Percentiles rank a stretch among this genome's conserved stretches.
These are phyloP conservation scores for Leptomonas pyrrhocoris DNA, from an alignment of 208 protist species.

Conservation along the genomic window DNA sequence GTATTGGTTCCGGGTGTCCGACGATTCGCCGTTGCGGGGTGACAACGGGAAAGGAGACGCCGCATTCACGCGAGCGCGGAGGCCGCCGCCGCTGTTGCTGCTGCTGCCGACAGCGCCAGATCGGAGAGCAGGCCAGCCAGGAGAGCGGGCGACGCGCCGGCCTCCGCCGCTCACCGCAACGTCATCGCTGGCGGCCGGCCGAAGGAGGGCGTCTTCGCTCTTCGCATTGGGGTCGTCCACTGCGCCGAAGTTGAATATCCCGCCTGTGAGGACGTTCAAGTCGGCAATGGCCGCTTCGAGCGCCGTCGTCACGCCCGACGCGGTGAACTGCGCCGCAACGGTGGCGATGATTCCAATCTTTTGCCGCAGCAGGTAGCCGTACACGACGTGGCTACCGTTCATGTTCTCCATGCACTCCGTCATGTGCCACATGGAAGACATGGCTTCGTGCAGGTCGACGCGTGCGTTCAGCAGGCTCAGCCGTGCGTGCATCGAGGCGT, in stretches of 20 bases:
- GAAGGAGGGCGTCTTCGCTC: background rate
- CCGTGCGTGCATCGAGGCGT: conserved; percentile 25
- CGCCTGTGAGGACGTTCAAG: conserved; percentile 42
- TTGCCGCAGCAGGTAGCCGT: conserved; percentile 35
- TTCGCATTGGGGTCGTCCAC: background rate
- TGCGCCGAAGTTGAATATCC: conserved; percentile 28
- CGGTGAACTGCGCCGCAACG: conserved; percentile 39
- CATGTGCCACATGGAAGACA: conserved; percentile 43
- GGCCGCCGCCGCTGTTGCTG: background rate
- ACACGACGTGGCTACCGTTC: conserved; percentile 36
- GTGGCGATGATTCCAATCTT: conserved; percentile 42
- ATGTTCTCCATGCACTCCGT: conserved; percentile 39
- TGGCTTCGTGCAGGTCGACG: conserved; percentile 41
- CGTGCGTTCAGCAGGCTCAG: conserved; percentile 44
- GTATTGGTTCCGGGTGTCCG: background rate
- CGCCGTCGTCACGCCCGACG: conserved; percentile 32
- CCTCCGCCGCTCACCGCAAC: background rate
- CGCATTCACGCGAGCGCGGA: background rate
- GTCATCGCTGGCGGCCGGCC: background rate
- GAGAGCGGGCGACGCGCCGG: conserved; percentile 2
- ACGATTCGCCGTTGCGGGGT: background rate
- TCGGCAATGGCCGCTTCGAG: conserved; percentile 41
- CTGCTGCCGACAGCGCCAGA: background rate
- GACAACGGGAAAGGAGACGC: background rate
- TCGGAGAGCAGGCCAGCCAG: background rate